A percentile compares a stretch with the other conserved stretches of the same genome.
These are phyloP conservation scores for Breynia disticha DNA, from an alignment of 441 rosid genomes.

Conservation along the genomic window DNA sequence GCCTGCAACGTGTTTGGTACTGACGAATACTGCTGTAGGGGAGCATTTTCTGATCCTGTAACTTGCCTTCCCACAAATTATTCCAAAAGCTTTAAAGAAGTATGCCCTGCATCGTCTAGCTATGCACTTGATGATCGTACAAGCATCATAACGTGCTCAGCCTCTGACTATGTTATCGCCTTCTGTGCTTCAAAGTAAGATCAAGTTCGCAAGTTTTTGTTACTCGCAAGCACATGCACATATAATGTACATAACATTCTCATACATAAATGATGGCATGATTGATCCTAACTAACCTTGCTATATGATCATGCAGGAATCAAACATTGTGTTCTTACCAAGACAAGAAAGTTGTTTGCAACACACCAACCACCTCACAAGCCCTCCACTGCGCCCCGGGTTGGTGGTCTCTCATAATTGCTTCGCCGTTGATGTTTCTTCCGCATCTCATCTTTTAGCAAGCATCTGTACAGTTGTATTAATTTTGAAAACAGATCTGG, in stretches of 20 bases:
- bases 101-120: conserved; percentile 55
- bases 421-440: conserved; percentile 18
- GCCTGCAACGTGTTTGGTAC: conserved; percentile 41
- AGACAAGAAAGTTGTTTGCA: conserved; percentile 32
- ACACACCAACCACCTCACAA: conserved; percentile 10
- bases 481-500: neutral
- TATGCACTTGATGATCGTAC: conserved; percentile 36
- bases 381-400: conserved; percentile 18
- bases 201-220: neutral
- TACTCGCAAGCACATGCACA: neutral
- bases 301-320: conserved; percentile 26
- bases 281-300: neutral
- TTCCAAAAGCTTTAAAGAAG: conserved; percentile 42
- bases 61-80: conserved; percentile 43
- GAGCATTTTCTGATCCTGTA: conserved; percentile 22
- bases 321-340: conserved; percentile 44
- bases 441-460: conserved; percentile 17
- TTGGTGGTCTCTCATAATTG: conserved; percentile 28
- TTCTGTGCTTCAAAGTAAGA: conserved; percentile 51
- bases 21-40: conserved; percentile 52
- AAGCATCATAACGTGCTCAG: conserved; percentile 40
- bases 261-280: neutral
- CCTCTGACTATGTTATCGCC: conserved; percentile 36
- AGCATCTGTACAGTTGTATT: conserved; percentile 1
- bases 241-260: too few species aligned